Evolutionary conservation across 2,329 filamentous ascomycete genomes (phyloP).

Genomic region (Sordariomycetes sp.): DNA sequence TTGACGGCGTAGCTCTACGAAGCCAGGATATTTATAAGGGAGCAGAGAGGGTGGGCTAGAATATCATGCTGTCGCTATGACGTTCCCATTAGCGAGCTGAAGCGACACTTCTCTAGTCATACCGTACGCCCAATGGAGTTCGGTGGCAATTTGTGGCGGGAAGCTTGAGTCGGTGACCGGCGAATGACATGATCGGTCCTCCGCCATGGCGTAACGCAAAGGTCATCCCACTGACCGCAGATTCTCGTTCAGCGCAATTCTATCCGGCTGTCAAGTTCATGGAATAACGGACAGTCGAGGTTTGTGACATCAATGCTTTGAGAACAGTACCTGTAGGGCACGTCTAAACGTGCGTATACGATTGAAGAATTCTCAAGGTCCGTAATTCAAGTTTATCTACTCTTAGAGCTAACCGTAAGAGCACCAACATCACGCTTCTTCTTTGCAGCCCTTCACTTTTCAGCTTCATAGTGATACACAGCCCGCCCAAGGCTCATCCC

Average conservation of each 20-base stretch:
- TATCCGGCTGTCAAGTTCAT: not conserved
- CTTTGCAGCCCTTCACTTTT: not conserved
- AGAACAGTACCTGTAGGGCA: no score
- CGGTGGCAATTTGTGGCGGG: not conserved
- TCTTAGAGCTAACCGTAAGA: not conserved
- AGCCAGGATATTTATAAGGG: not conserved
- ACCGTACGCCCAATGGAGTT: not conserved
- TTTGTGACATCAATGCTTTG: not conserved
- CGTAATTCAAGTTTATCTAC: not conserved
- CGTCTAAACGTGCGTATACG: no score
- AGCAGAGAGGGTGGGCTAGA: not conserved
- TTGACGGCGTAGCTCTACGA: no score
- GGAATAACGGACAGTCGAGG: not conserved
- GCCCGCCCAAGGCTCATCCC: slow-evolving; percentile 19
- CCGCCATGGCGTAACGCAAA: not conserved
- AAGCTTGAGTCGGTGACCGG: not conserved
- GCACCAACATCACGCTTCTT: not conserved
- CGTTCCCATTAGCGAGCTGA: not conserved
- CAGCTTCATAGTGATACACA: not conserved
- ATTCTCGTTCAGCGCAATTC: not conserved
- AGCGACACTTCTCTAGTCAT: not conserved
- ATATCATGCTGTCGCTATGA: not conserved
- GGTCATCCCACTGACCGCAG: not conserved
- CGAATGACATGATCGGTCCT: not conserved
- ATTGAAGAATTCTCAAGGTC: no score